Evolutionary conservation across 768 basidiomycete genomes (phyloP).

Genomic region (Kwoniella botswanensis): DNA sequence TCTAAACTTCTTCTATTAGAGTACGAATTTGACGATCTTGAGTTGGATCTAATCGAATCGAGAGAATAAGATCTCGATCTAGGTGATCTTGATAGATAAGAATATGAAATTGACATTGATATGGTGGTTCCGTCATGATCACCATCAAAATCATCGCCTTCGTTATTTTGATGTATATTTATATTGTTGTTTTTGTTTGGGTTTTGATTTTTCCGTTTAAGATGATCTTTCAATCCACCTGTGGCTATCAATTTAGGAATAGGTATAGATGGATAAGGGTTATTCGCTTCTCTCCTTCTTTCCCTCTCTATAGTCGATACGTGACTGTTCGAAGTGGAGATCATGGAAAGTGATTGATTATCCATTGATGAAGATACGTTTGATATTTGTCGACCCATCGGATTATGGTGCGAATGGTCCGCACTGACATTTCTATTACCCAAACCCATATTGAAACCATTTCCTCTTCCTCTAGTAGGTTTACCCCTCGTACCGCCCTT

Average conservation of each 20-base stretch:
- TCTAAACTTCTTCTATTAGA: constrained; percentile 6
- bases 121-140: constrained; percentile 14
- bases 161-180: neutral
- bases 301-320: constrained; percentile 22
- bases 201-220: neutral
- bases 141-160: neutral
- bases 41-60: constrained; percentile 3
- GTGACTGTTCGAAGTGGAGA: constrained; percentile 3
- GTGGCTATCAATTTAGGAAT: constrained; percentile 20
- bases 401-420: neutral
- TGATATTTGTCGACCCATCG: neutral
- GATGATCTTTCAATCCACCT: neutral
- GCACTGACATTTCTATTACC: neutral
- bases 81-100: constrained; percentile 16
- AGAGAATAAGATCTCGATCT: constrained; percentile 13
- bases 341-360: constrained; percentile 25
- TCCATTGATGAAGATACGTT: constrained; percentile 27
- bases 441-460: neutral
- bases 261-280: constrained; percentile 50
- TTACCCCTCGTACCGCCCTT: neutral
- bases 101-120: constrained; percentile 19
- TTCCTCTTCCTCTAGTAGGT: constrained; percentile 6
- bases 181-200: neutral
- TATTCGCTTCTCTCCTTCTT: constrained; percentile 42
- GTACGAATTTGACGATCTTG: neutral